Evolutionary conservation across 2,329 filamentous ascomycete genomes (phyloP).

Genomic region (Cladosporium halotolerans): DNA sequence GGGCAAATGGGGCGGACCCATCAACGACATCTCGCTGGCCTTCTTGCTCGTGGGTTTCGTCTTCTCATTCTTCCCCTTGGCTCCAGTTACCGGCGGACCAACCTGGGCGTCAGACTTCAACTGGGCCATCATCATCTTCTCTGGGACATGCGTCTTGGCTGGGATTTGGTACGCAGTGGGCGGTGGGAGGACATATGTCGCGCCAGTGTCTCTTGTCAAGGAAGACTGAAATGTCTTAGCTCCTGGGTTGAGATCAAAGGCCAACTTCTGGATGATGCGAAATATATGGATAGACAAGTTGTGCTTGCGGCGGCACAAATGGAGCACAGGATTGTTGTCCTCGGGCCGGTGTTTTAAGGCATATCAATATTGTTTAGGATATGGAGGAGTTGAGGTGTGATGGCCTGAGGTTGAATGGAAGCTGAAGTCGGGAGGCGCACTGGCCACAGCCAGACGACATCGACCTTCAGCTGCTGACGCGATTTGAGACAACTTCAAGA

Average conservation of each 20-base stretch:
- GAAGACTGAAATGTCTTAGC: constrained; percentile 16
- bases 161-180: constrained; percentile 24
- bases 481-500: background rate
- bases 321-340: no score
- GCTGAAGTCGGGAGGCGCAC: no score
- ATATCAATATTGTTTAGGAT: no score
- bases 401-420: no score
- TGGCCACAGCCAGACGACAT: no score
- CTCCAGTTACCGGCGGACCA: constrained; percentile 17
- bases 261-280: no score
- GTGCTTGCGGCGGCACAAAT: no score
- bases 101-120: constrained; percentile 26
- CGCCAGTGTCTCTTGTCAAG: constrained; percentile 27
- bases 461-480: background rate
- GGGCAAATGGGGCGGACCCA: constrained; percentile 25
- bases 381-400: no score
- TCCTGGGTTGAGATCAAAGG: no score
- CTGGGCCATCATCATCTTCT: constrained; percentile 30
- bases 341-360: no score
- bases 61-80: constrained; percentile 30
- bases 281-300: no score
- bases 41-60: constrained; percentile 28
- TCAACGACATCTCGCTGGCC: constrained; percentile 29
- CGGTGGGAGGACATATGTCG: constrained; percentile 24
- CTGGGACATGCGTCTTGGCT: constrained; percentile 18